These are phyloP conservation scores for Cenchrus americanus DNA, from an alignment of 176 grass and related monocot species.

Conservation along the genomic window DNA sequence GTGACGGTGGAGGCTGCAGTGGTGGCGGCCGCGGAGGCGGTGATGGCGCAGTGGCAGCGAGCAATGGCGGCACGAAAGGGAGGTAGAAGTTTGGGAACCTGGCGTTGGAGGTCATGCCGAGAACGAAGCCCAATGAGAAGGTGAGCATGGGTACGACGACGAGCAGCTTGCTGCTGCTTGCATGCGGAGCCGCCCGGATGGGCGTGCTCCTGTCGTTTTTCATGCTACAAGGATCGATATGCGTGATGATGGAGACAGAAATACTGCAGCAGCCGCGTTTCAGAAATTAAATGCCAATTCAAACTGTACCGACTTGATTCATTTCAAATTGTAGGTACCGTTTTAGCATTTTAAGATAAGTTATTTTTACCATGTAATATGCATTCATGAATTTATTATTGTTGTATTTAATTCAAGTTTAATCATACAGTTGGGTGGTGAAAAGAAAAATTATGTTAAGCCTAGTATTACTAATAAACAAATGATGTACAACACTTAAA, in stretches of 20 bases:
- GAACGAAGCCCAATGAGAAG: slow-evolving; percentile 39
- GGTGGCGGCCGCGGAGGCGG: not conserved
- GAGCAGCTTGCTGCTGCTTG: not conserved
- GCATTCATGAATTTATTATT: no score
- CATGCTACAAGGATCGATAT: not conserved
- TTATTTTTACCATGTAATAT: no score
- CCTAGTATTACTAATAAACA: no score
- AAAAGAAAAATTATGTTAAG: no score
- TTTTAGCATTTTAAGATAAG: no score
- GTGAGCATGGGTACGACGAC: not conserved
- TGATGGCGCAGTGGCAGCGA: not conserved
- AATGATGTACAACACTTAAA: no score
- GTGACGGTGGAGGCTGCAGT: not conserved
- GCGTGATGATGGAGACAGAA: no score
- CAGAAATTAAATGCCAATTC: not conserved
- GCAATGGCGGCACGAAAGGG: not conserved
- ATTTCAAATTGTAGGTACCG: no score
- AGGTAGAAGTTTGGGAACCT: slow-evolving; percentile 38
- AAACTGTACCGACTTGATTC: no score
- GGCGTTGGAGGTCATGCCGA: slow-evolving; percentile 47
- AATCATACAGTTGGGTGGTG: no score
- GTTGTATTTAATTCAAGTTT: no score
- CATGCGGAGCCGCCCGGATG: not conserved
- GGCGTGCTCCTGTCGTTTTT: not conserved
- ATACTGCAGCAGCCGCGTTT: not conserved